Conservation (phyloP, 768 basidiomycete genomes). For the Nevesoporus exiguus region DNA sequence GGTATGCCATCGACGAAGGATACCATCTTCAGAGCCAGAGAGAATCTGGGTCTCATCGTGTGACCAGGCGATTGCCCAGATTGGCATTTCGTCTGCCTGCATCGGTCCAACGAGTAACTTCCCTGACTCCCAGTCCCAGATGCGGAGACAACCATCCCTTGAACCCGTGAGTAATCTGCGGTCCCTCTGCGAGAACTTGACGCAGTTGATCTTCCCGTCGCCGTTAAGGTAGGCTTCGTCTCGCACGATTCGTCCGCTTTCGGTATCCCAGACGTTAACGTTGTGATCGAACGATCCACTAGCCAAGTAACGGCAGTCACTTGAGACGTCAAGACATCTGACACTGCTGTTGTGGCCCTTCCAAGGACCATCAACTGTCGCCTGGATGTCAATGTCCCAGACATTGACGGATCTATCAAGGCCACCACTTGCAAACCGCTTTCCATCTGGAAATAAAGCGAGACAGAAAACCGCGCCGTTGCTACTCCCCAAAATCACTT, state of each 20-base stretch:
- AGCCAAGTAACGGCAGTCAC: conserved; percentile 27
- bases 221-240: conserved; percentile 21
- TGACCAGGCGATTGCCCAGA: conserved; percentile 32
- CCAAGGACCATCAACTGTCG: conserved; percentile 20
- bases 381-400: conserved; percentile 27
- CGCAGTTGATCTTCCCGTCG: conserved; percentile 27
- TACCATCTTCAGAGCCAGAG: conserved; percentile 23
- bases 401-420: conserved; percentile 31
- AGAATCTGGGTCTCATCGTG: conserved; percentile 28
- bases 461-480: conserved; percentile 26
- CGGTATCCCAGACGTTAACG: conserved; percentile 29
- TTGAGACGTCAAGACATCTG: conserved; percentile 28
- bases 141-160: conserved; percentile 26
- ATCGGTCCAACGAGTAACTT: conserved; percentile 26
- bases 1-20: conserved; percentile 25
- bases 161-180: conserved; percentile 29
- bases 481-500: conserved; percentile 23
- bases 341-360: conserved; percentile 25
- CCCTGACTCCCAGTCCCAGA: conserved; percentile 29
- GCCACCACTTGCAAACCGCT: conserved; percentile 27
- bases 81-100: conserved; percentile 17
- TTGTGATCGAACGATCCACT: conserved; percentile 33
- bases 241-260: conserved; percentile 24
- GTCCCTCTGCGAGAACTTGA: conserved; percentile 26
- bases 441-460: conserved; percentile 26